Base-by-base conservation (phyloP, 176 grass and related monocot species). In the Urochloa ruziziensis region DNA sequence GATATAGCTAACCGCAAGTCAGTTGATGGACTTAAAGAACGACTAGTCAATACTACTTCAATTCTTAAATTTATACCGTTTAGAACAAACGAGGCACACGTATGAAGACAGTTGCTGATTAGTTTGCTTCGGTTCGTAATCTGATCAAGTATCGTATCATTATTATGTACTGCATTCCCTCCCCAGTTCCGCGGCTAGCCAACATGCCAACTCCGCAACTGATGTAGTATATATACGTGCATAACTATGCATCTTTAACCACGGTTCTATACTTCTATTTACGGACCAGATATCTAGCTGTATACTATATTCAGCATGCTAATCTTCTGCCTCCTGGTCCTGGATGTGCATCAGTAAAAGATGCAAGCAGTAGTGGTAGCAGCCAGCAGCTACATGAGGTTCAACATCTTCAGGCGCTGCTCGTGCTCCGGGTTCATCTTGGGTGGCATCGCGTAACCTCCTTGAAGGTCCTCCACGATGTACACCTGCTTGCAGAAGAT, bases 371-470 rank as follows among this genome's bases (percentile, higher is more conserved):
- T 13, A 25, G 23, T 27, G 21, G 21, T 43, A 23, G 33, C 28
- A 72, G 29, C 11, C 11, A 59, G 43, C 51, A 70, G 30, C 75
- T 97, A 91, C 51, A 97, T 46, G 74, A 97, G 94, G 40, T 90
- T 82, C 63, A 97, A 79, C 78, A 86, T 82, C 47, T 91, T 93
- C 53, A 97, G 75, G 25, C 89, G 86, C 27, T 86, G 75, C 75
- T 97, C 94, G 0, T 93, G 94, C 73, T 91, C 86, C 2, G 81
- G 73, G 40, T 97, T 86, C 86, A 97, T 84, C 80, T 91, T 89
- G 54, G 54, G n/a, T 16, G 94, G 86, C 16, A 82, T 59, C 18
- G 89, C 79, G 64, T 97, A 97, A 71, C 74, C 87, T 6, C 89
- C 91, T 3, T 11, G 39, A 7, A 97, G 89, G 62, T 97, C 94